Conservation (phyloP, 352 stramenopile species). For the Globisporangium perplexum region DNA sequence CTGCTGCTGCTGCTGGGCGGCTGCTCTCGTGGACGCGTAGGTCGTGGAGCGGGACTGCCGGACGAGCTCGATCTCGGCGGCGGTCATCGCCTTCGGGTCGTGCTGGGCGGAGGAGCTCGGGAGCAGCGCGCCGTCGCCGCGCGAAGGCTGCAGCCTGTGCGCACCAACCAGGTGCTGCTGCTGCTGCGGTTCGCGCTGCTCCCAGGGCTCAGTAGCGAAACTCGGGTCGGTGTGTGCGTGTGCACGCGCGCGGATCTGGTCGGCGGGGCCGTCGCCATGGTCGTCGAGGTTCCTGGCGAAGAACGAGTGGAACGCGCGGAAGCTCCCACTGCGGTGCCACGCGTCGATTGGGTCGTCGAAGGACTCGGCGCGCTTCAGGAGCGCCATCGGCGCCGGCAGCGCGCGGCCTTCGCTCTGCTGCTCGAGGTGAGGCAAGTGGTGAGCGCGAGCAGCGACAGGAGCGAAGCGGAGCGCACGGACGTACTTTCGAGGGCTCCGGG, state of each 20-base stretch:
- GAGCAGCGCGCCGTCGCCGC: neutral
- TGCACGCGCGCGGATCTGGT: neutral
- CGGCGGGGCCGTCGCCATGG: neutral
- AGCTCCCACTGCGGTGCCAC: conserved; percentile 25
- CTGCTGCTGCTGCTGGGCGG: neutral
- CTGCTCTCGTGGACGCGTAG: neutral
- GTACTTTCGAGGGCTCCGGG: conserved; percentile 4
- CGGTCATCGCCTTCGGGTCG: conserved; percentile 6
- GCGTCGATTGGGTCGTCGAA: conserved; percentile 12
- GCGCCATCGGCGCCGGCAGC: conserved; percentile 5
- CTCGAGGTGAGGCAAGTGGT: neutral
- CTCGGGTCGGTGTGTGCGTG: neutral
- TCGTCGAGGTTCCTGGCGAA: conserved; percentile 23
- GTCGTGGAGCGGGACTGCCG: neutral
- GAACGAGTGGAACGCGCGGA: conserved; percentile 44
- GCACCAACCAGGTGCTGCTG: too few species aligned
- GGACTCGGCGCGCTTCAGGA: conserved; percentile 13
- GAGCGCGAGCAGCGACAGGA: neutral
- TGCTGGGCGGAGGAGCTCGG: neutral
- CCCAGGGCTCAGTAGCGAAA: neutral
- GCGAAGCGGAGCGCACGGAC: neutral
- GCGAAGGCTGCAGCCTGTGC: neutral
- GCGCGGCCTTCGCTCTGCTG: conserved; percentile 4
- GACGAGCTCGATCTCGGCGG: conserved; percentile 8
- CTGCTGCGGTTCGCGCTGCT: neutral